Conservation (phyloP, 108 stramenopile species). For the Cyclotella atomus region DNA sequence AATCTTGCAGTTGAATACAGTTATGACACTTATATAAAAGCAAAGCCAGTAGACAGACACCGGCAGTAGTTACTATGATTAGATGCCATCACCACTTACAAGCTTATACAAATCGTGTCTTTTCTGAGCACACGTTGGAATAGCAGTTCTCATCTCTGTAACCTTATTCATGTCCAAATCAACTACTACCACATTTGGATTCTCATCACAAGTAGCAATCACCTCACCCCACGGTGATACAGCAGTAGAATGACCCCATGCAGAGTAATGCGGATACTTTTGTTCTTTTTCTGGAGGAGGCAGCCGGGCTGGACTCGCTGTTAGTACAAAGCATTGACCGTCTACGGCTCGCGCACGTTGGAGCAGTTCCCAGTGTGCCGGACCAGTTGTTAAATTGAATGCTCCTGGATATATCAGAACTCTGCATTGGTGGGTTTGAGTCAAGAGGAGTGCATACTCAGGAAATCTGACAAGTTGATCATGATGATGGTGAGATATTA, state of each 20-base stretch:
- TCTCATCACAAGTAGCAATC: conserved; percentile 91
- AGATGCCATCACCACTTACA: conserved; percentile 33
- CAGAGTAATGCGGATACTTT: conserved; percentile 92
- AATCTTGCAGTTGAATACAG: too few relatives aligned
- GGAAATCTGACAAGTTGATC: conserved; percentile 94
- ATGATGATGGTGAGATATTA: background rate
- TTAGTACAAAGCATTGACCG: conserved; percentile 95
- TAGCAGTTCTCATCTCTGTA: conserved; percentile 78
- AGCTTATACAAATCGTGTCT: conserved; percentile 80
- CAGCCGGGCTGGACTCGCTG: conserved; percentile 93
- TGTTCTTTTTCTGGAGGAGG: conserved; percentile 41
- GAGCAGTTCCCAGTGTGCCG: conserved; percentile 98
- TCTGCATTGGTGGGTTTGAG: conserved; percentile 72
- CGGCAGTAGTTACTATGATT: too few relatives aligned
- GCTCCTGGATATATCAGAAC: conserved; percentile 96
- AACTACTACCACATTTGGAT: conserved; percentile 81
- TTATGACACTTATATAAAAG: too few relatives aligned
- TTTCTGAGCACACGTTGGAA: conserved; percentile 79
- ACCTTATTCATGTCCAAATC: conserved; percentile 90
- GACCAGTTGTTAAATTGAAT: conserved; percentile 98
- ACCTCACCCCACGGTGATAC: conserved; percentile 98
- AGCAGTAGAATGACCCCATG: conserved; percentile 98
- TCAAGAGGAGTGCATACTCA: conserved; percentile 93
- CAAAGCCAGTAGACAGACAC: too few relatives aligned
- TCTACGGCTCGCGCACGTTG: conserved; percentile 97